Evolutionary conservation across 805 yeast genomes (phyloP), one percentile per base, ranked within the genome.

Genomic region (Cyberlindnera japonica): DNA sequence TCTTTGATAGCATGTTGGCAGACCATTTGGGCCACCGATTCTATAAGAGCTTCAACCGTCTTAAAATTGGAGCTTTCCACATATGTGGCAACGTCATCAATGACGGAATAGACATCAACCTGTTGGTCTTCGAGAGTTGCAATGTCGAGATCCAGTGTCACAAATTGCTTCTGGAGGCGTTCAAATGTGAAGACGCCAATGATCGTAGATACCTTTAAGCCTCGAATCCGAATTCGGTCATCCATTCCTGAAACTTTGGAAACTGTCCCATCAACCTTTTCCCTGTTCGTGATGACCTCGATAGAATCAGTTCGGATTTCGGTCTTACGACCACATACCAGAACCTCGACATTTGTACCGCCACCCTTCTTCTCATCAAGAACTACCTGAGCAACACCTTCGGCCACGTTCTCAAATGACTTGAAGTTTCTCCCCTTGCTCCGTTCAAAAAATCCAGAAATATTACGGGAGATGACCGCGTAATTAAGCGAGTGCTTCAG

Each of bases 181-280:
- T 93, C 99, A 63, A 89, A 86, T 2, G 89, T 83, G 65, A 89
- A 91, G 7, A 93, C 93, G 5, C 99, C 99, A 50, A 93, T 84
- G n/a, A 90, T 69, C 0, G 96, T 82, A 36, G 81, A 69, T 14
- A 87, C 62, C 35, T 71, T 69, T 26, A 90, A 61, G 5, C 74
- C 72, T 5, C 68, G 64, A 28, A 87, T 75, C 9, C 52, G 39
- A 2, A 74, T 54, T 3, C 28, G 18, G 29, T 62, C 63, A 8
- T 37, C 36, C 3, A 12, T 6, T 1, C 33, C 29, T 9, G 39
- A 49, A 12, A 48, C 45, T 22, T 43, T 35, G 23, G 36, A 18
- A 11, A 48, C 18, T 11, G 37, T 31, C 9, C 50, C 51, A 17
- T 38, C 31, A 8, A 32, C 30, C 29, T 55, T 60, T 12, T 58